phyloP scores from a whole-genome alignment of 1,139 yeast species.

The Yamadazyma aaseri region DNA sequence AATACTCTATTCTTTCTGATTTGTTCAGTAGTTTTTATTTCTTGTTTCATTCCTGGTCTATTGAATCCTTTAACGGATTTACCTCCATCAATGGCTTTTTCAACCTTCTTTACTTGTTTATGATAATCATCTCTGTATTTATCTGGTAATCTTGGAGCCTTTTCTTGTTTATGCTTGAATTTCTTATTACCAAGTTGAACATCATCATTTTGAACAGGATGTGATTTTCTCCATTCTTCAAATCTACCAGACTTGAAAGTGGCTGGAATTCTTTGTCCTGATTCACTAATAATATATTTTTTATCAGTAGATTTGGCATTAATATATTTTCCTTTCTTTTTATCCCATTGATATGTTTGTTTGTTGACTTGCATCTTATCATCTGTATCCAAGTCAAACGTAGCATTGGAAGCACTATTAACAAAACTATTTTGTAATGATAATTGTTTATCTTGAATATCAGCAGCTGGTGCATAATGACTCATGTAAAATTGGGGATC shows the following conservation, averaged over 20 bases:
- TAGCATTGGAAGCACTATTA: conserved; percentile 78
- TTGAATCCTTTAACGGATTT: conserved; percentile 68
- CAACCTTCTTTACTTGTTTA: conserved; percentile 79
- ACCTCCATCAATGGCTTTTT: conserved; percentile 78
- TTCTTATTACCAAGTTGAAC: conserved; percentile 32
- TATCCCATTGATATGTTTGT: conserved; percentile 90
- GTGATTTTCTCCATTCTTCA: conserved; percentile 83
- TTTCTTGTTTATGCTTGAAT: conserved; percentile 70
- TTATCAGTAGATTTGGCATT: conserved; percentile 78
- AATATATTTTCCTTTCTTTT: conserved; percentile 86
- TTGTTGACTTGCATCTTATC: conserved; percentile 65
- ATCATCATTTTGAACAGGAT: conserved; percentile 9
- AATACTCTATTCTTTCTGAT: conserved; percentile 74
- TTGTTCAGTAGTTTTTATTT: conserved; percentile 66
- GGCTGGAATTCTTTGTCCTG: conserved; percentile 93
- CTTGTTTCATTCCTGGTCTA: conserved; percentile 51
- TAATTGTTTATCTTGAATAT: conserved; percentile 82
- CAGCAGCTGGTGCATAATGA: conserved; percentile 83
- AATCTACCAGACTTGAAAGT: conserved; percentile 87
- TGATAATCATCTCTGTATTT: conserved; percentile 84
- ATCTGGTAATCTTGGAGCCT: conserved; percentile 89
- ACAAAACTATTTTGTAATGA: conserved; percentile 65
- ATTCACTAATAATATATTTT: conserved; percentile 90
- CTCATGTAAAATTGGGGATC: conserved; percentile 87
- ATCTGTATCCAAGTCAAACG: conserved; percentile 82